Evolutionary conservation across 2,329 filamentous ascomycete species (phyloP).

Genomic region (Botryotinia globosa): DNA sequence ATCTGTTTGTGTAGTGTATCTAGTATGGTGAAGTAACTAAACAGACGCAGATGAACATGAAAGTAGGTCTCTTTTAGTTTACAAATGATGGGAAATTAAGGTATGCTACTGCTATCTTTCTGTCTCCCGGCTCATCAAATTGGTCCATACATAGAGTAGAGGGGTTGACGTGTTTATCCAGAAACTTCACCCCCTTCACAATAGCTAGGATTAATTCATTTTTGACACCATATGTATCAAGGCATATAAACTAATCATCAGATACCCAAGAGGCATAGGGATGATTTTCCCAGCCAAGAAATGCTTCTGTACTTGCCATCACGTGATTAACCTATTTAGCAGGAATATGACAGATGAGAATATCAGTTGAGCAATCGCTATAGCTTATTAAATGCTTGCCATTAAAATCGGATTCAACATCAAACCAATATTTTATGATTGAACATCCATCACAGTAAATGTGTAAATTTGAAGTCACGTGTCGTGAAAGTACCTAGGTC

Average conservation of each 20-base stretch:
- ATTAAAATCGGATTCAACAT: too few species aligned
- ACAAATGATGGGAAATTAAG: not conserved
- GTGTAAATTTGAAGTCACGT: not conserved
- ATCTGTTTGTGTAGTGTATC: too few species aligned
- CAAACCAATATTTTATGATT: too few species aligned
- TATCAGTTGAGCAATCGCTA: not conserved
- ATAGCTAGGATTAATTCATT: not conserved
- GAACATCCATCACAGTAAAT: not conserved
- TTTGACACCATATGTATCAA: not conserved
- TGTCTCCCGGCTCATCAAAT: not conserved
- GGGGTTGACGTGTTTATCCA: not conserved
- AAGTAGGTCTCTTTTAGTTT: not conserved
- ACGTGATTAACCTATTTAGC: not conserved
- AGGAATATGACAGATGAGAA: not conserved
- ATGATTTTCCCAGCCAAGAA: not conserved
- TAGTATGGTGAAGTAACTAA: accelerated
- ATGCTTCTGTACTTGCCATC: not conserved
- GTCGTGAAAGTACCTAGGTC: not conserved
- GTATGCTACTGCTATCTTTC: not conserved
- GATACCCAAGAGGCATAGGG: not conserved
- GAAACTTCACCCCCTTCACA: not conserved
- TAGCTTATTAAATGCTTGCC: too few species aligned
- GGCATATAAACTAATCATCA: accelerated
- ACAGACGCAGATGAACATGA: not conserved
- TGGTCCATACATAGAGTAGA: not conserved